These are phyloP conservation scores for Fusarium sp. DNA, from an alignment of 2,329 filamentous ascomycete genomes.

Conservation along the genomic window DNA sequence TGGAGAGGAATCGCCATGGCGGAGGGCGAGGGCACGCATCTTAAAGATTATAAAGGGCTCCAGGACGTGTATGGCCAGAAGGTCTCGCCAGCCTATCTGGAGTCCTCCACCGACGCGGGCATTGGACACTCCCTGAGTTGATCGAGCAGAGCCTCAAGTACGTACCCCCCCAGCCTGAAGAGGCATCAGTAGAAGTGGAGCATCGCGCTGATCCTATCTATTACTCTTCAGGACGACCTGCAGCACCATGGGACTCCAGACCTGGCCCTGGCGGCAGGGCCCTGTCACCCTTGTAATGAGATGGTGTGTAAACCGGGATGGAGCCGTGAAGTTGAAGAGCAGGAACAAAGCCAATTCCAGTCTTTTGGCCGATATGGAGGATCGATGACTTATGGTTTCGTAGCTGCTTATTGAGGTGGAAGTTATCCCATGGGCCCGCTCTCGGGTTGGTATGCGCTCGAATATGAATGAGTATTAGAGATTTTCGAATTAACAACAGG, in stretches of 20 bases:
- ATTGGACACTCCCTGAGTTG: constrained; percentile 19
- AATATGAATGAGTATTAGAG: neutral
- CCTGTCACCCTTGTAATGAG: constrained; percentile 17
- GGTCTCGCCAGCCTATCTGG: neutral
- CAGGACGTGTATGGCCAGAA: constrained; percentile 13
- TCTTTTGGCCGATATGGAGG: neutral
- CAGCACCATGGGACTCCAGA: constrained; percentile 13
- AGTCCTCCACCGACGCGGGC: constrained; percentile 6
- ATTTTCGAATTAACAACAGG: neutral
- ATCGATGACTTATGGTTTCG: neutral
- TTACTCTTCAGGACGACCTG: constrained; percentile 28
- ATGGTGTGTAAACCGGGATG: constrained; percentile 16
- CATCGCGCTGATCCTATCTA: constrained; percentile 18
- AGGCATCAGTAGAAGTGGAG: constrained; percentile 22
- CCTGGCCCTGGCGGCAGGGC: constrained; percentile 1
- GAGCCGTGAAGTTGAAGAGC: neutral
- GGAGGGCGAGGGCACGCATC: constrained; percentile 30
- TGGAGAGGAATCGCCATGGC: constrained; percentile 7
- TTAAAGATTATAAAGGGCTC: constrained; percentile 27
- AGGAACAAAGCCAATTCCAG: neutral
- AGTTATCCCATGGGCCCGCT: neutral
- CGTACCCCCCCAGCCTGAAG: constrained; percentile 15
- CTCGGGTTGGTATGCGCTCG: neutral
- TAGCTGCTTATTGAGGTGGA: neutral
- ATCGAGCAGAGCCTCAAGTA: constrained; percentile 30